Evolutionary conservation across 106 monocot genomes (phyloP).

Genomic region (Dendrobium huoshanense): DNA sequence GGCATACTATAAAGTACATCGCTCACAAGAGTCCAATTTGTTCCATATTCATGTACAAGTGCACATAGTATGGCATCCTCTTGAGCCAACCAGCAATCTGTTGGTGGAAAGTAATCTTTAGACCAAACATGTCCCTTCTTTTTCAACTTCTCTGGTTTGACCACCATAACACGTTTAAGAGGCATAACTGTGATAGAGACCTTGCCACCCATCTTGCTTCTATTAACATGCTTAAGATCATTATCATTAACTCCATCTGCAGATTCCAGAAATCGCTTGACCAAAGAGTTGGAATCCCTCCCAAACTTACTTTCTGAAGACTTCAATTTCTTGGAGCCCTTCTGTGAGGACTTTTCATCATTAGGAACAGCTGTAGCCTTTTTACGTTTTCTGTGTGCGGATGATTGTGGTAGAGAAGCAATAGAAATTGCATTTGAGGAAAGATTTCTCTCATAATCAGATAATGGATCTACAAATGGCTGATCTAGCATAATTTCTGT

Average conservation of each 20-base stretch:
- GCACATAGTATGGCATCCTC: conserved; percentile 95
- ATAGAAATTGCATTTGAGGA: conserved; percentile 20
- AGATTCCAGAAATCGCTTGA: conserved; percentile 28
- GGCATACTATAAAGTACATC: conserved; percentile 52
- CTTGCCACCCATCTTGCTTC: conserved; percentile 47
- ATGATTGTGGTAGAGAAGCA: conserved; percentile 37
- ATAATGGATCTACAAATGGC: conserved; percentile 21
- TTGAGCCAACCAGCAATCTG: conserved; percentile 71
- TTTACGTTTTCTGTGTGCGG: conserved; percentile 52
- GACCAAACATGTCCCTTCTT: conserved; percentile 65
- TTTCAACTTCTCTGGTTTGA: conserved; percentile 75
- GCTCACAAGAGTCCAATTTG: conserved; percentile 75
- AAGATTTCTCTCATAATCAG: conserved; percentile 24
- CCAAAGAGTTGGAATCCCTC: conserved; percentile 28
- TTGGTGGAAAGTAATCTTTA: conserved; percentile 53
- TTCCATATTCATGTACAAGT: conserved; percentile 76
- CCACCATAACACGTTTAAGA: conserved; percentile 71
- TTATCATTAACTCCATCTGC: conserved; percentile 26
- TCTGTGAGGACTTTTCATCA: conserved; percentile 44
- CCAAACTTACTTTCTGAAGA: conserved; percentile 16
- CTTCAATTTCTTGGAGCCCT: conserved; percentile 49
- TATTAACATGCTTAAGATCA: conserved; percentile 34
- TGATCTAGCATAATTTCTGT: conserved; percentile 39
- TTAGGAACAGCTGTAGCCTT: conserved; percentile 22
- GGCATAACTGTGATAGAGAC: conserved; percentile 70